Evolutionary conservation across 2,329 filamentous ascomycete genomes (phyloP), one percentile per base, ranked within the genome.

Genomic region (Aspergillus melleus): DNA sequence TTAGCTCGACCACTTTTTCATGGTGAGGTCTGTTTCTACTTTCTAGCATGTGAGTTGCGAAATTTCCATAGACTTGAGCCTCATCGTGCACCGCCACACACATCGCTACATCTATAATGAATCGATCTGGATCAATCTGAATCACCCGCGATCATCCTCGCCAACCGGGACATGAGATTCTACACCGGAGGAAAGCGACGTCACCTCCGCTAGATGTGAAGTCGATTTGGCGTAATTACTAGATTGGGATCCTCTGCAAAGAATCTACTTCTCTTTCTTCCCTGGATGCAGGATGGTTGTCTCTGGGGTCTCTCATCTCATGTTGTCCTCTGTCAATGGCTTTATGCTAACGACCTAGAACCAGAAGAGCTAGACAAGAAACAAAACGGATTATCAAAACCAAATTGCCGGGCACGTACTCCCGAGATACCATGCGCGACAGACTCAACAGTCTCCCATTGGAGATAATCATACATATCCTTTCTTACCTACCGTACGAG

Each of bases 401-500:
- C 19, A 24, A 5, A 14, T 19, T 24, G 20, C 20, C 9, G 8
- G 11, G 44, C 22, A 12, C 3, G 16, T 47, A 3, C 19, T 24
- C 20, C 44, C 10, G 19, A 47, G 9, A 11, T 9, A 47, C 26
- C 26, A 66, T 65, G 64, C 59, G 55, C 8, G 65, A 64, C 54
- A 59, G 50, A 29, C 58, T 74, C 51, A 66, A 56, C 20, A 56
- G 49, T 42, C 65, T 76, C 24, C 74, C 74, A 1, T 53, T 68
- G 26, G 74, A 76, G 61, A 54, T 76, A 46, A 61, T 73, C 8
- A 64, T 72, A 24, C 63, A 69, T 20, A 72, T 76, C 20, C 68
- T 76, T 12, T 66, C 69, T 22, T 61, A 70, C 54, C 63, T 76
- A 4, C 64, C 71, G 16, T 63, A 74, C 30, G 49, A 65, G 19